These are phyloP conservation scores for Tephrocybe rancida DNA, from an alignment of 768 basidiomycete species.

Conservation along the genomic window DNA sequence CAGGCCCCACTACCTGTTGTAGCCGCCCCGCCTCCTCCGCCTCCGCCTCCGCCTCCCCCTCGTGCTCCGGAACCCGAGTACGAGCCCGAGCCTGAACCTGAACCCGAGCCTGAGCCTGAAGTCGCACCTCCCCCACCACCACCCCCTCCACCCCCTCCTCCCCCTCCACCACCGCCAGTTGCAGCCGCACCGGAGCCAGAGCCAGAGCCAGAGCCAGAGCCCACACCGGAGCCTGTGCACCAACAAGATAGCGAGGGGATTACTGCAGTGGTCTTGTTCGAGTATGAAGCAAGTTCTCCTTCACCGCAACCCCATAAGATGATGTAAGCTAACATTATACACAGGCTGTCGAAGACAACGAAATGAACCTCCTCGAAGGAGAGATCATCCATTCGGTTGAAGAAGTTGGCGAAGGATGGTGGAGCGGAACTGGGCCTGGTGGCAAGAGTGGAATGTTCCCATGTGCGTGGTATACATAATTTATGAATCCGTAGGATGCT, in stretches of 20 bases:
- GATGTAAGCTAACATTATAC: neutral
- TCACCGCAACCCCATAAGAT: neutral
- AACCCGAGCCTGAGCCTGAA: constrained; percentile 16
- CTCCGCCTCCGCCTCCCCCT: constrained; percentile 5
- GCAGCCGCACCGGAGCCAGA: constrained; percentile 22
- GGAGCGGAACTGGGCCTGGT: constrained; percentile 72
- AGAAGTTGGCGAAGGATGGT: constrained; percentile 90
- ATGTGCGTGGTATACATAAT: constrained; percentile 41
- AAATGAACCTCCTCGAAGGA: constrained; percentile 78
- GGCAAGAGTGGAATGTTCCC: constrained; percentile 89
- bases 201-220: neutral
- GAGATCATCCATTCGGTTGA: constrained; percentile 83
- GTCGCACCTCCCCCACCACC: constrained; percentile 13
- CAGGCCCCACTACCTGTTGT: constrained; percentile 40
- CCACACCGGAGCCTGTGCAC: constrained; percentile 28
- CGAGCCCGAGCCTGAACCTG: neutral
- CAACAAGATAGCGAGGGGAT: constrained; percentile 40
- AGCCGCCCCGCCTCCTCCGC: constrained; percentile 22
- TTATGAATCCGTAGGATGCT: neutral
- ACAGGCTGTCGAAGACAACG: constrained; percentile 84
- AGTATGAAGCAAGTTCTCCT: constrained; percentile 63
- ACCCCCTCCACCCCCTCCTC: constrained; percentile 10
- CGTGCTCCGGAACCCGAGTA: constrained; percentile 26
- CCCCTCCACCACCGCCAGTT: neutral
- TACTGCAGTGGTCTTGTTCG: constrained; percentile 77